Evolutionary conservation across 2,329 filamentous ascomycete genomes (phyloP), one percentile per base, ranked within the genome.

Genomic region (Diaporthe amygdali): DNA sequence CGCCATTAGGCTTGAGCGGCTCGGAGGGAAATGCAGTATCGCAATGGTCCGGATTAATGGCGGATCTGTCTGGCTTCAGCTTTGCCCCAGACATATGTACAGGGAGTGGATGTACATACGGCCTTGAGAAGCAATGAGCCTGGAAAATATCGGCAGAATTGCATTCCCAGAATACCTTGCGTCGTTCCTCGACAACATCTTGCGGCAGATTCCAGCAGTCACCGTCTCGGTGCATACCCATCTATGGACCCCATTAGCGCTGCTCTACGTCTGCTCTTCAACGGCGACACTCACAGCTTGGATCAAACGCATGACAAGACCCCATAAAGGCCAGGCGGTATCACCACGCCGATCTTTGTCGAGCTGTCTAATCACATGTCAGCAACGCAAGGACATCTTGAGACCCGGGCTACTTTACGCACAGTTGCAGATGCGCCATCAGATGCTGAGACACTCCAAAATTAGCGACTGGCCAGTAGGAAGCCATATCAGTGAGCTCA

Each of bases 131-230:
- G 22, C 63, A 67, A 54, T 67, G 63, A 54, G 63, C 63, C n/a
- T 67, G 63, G 34, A 67, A 67, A 10, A 54, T 67, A 6, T 67
- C 63, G 34, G 63, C 63, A 54, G 63, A 47, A 54, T 67, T 67
- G n/a, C 63, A 67, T 52, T 67, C 63, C 63, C 63, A 67, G 30
- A 67, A 67, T 27, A 67, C 63, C 30, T 67, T 67, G 30, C 63
- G 63, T 54, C 63, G 25, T 20, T 67, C 63, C 63, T 67, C 63
- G 34, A 51, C 63, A 14, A 67, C 63, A 39, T 54, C 63, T 15
- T 51, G 63, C 22, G 63, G 46, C 15, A 67, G 46, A 9, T 67
- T 67, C 63, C 63, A 67, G 46, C 47, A 37, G 46, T 67, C 63
- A 51, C 63, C 63, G 14, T 67, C 63, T 4, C 63, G 63, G 22